Evolutionary conservation across 495 filamentous ascomycete genomes (phyloP), one percentile per base, ranked within the genome.

Genomic region (Penicillium longicatenatum): DNA sequence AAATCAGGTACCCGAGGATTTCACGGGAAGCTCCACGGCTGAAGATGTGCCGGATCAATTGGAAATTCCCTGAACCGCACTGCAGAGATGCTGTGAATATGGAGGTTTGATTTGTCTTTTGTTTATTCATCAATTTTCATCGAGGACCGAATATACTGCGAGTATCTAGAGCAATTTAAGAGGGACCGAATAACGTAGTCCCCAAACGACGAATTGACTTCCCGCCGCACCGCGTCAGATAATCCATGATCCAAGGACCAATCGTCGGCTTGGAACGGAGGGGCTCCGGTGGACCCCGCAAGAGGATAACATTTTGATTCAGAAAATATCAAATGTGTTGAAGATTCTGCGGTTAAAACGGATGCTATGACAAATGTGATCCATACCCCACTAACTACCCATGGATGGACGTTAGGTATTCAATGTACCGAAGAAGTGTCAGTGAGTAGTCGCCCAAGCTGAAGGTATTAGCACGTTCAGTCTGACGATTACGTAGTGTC

Each of bases 201-300:
- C n/a, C n/a, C 37, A 41, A 41, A 55, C 4, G 14, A 42, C 37
- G 29, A 52, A 45, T 50, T 52, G 55, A 52, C 39, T 51, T 58
- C 47, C 41, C 48, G 58, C 55, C 50, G 57, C 51, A 54, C 57
- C 57, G 57, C 39, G 50, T 53, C 50, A 59, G 33, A 33, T 30
- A 47, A 51, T 39, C 35, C 22, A 39, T 49, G 51, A 46, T 44
- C 35, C 35, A 35, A 45, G 53, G 51, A 47, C 60, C 63, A 68
- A 68, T 61, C 20, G 33, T 35, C 37, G 30, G 54, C 29, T 17
- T 49, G 22, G 33, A 39, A 50, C 24, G 55, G 49, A 58, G 61
- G 55, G 57, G 48, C 59, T 60, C 56, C 57, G 58, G 66, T 69
- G 66, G 66, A 62, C 63, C 66, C 66, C 60, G 58, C 60, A 55